Conservation (phyloP, 371 early-diverging fungal species). For the Rhizomucor pusillus region DNA sequence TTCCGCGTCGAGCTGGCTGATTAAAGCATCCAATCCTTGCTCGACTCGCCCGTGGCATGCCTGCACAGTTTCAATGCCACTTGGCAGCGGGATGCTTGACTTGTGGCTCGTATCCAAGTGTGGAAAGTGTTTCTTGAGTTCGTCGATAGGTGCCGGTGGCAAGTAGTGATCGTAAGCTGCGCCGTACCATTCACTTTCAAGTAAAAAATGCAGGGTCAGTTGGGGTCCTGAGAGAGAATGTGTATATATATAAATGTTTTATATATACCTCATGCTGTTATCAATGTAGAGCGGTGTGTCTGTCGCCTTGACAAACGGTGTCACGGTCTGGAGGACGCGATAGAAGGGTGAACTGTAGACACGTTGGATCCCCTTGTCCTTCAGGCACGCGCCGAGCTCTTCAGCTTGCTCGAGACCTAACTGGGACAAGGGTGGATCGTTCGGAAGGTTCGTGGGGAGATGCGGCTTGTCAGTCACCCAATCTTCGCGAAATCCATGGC, state of each 20-base stretch:
- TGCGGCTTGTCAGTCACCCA: conserved; percentile 28
- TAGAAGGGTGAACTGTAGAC: conserved; percentile 41
- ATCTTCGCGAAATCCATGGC: conserved; percentile 41
- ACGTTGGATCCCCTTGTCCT: conserved; percentile 25
- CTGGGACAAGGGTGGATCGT: conserved; percentile 33
- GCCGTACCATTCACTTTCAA: conserved; percentile 41
- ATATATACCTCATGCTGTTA: conserved; percentile 28
- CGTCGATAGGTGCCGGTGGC: conserved; percentile 21
- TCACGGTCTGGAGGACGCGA: conserved; percentile 30
- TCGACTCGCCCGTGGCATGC: conserved; percentile 31
- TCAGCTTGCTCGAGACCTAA: conserved; percentile 31
- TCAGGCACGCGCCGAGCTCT: conserved; percentile 24
- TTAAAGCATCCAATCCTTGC: conserved; percentile 22
- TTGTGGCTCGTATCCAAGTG: conserved; percentile 17
- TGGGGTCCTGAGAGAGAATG: no score
- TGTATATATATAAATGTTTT: no score
- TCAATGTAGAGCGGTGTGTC: conserved; percentile 27
- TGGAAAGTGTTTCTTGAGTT: conserved; percentile 27
- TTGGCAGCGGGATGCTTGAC: conserved; percentile 24
- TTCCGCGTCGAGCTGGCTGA: conserved; percentile 22
- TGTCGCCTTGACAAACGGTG: conserved; percentile 23
- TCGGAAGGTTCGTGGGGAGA: conserved; percentile 22
- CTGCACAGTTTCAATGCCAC: conserved; percentile 20
- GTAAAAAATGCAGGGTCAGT: no score
- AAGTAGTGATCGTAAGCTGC: conserved; percentile 23